A percentile compares a stretch with the other conserved stretches of the same genome.
These are phyloP conservation scores for Calocybe indica DNA, from an alignment of 768 basidiomycete genomes.

Conservation along the genomic window DNA sequence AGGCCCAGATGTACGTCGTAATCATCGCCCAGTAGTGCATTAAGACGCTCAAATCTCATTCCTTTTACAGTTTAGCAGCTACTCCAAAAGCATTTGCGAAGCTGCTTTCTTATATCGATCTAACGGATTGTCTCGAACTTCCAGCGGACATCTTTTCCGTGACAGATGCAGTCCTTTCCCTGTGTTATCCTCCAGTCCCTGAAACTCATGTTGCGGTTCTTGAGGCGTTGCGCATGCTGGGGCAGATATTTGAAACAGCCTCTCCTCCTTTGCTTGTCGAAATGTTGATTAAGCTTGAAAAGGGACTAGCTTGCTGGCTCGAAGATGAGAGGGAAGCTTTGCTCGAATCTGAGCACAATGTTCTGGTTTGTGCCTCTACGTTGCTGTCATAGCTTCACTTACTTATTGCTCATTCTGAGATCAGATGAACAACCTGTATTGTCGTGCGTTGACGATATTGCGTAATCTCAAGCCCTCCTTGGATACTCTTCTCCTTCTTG, in stretches of 20 bases:
- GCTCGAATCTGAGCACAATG: conserved; percentile 37
- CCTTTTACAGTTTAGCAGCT: conserved; percentile 13
- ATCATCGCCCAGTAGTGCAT: background rate
- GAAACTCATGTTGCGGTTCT: conserved; percentile 23
- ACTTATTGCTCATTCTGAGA: background rate
- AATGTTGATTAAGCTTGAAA: conserved; percentile 29
- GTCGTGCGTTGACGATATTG: conserved; percentile 33
- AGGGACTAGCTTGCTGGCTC: conserved; percentile 46
- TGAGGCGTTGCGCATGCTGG: conserved; percentile 28
- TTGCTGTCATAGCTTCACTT: background rate
- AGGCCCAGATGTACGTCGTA: conserved; percentile 7
- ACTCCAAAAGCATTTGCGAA: conserved; percentile 15
- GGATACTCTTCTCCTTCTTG: conserved; percentile 31
- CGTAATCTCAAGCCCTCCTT: conserved; percentile 31
- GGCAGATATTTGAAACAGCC: conserved; percentile 22
- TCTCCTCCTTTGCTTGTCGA: conserved; percentile 21
- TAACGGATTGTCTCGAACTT: conserved; percentile 9
- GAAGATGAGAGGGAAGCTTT: conserved; percentile 37
- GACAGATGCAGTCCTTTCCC: conserved; percentile 23
- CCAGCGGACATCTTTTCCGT: conserved; percentile 20
- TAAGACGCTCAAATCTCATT: background rate
- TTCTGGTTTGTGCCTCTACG: conserved; percentile 31
- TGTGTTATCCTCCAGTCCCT: conserved; percentile 26
- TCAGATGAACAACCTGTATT: conserved; percentile 38
- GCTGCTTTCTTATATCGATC: conserved; percentile 17